Evolutionary conservation across 2,329 filamentous ascomycete species (phyloP), one percentile per base, ranked within the genome.

Genomic region (Pseudocercospora fijiensis): DNA sequence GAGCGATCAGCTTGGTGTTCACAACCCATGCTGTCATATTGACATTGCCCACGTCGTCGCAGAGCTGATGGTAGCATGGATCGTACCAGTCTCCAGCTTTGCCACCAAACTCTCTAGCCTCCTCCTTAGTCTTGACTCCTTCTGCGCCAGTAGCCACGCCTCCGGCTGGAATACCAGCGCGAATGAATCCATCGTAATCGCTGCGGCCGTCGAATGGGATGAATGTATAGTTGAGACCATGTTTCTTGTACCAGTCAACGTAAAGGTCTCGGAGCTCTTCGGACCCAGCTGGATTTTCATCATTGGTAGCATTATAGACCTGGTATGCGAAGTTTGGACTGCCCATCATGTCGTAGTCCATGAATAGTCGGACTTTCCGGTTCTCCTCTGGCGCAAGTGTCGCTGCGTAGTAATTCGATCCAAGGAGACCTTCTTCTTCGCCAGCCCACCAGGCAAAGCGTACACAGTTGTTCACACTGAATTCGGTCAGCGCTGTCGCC

Each of bases 261-360:
- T 67, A 69, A 11, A 69, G 51, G 30, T 69, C 62, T 4, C 65
- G 60, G 6, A 69, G 62, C 47, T 65, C 58, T 33, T 69, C 61
- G 2, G 67, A 69, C n/a, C 65, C 65, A 11, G 60, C 52, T 5
- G 65, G 62, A 37, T 61, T 62, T 8, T 61, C 65, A 9, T 49
- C 62, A 18, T 66, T 67, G 33, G 60, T 69, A 13, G 65, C 84
- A 66, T 88, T 85, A 71, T 85, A 85, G 69, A 85, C 80, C 63
- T 80, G 78, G 65, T 80, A 81, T 6, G 80, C 81, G 66, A 82
- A 86, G 76, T 87, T 88, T 11, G 85, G 85, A 0, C 81, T 84
- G 2, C 83, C 83, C 73, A 90, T 88, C 88, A 90, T 90, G 76
- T 90, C 87, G 70, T 87, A 88, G 78, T 90, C 87, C 73, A 89